Percentiles rank a stretch among this genome's conserved stretches.
Evolutionary conservation across 306 rosid genomes (phyloP).

Genomic region (Sesbania bispinosa): DNA sequence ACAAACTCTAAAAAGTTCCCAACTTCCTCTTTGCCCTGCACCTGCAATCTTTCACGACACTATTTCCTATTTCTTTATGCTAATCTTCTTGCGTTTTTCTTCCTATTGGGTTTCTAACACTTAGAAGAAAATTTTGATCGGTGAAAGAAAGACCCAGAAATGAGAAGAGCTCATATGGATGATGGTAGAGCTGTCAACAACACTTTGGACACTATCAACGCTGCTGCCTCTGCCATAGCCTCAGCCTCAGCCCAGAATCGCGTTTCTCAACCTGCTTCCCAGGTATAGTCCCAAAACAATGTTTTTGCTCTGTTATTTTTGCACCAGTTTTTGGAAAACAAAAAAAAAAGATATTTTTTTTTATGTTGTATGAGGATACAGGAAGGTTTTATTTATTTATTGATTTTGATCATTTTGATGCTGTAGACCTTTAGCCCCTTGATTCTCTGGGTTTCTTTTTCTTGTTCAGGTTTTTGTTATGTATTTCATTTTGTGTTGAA

Average conservation of each 20-base stretch:
- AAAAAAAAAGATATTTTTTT: not conserved
- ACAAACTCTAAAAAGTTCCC: too few species aligned
- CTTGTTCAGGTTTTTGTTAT: not conserved
- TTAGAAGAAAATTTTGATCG: not conserved
- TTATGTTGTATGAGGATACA: not conserved
- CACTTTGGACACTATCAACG: conserved; percentile 80
- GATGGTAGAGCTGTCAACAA: conserved; percentile 40
- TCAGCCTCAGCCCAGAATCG: conserved; percentile 57
- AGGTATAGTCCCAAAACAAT: conserved; percentile 33
- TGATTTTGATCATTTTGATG: not conserved
- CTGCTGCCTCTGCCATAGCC: conserved; percentile 89
- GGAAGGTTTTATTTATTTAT: not conserved
- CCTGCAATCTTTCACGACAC: too few species aligned
- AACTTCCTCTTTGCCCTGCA: too few species aligned
- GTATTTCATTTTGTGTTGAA: not conserved
- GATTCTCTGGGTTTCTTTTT: not conserved
- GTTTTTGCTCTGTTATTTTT: conserved; percentile 3
- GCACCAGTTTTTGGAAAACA: not conserved
- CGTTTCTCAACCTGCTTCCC: conserved; percentile 50
- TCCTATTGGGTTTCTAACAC: not conserved
- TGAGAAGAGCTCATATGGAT: conserved; percentile 51
- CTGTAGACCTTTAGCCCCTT: not conserved
- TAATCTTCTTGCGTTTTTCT: not conserved
- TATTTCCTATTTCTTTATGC: not conserved
- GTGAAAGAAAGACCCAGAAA: conserved; percentile 15